These are phyloP conservation scores for Euphorbia lathyris DNA, from an alignment of 345 rosid genomes.

Conservation along the genomic window DNA sequence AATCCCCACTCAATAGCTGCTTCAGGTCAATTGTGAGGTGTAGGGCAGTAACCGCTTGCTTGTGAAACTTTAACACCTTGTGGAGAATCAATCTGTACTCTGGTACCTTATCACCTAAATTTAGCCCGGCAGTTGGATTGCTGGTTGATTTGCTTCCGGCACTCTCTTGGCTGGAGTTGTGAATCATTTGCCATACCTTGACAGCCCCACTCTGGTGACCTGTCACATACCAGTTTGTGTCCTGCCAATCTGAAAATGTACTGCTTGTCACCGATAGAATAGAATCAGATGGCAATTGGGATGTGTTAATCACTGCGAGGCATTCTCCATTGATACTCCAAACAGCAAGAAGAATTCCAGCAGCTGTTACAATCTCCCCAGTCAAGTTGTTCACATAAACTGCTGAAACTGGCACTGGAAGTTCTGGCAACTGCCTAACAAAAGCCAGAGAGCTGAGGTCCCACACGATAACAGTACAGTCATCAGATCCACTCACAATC, in stretches of 20 bases:
- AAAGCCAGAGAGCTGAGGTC: slow-evolving; percentile 87
- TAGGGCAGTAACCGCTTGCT: slow-evolving; percentile 85
- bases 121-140: slow-evolving; percentile 50
- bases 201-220: slow-evolving; percentile 99
- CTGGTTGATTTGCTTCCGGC: slow-evolving; percentile 42
- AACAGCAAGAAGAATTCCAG: slow-evolving; percentile 90
- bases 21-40: slow-evolving; percentile 71
- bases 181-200: slow-evolving; percentile 95
- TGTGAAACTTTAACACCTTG: slow-evolving; percentile 82
- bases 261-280: slow-evolving; percentile 84
- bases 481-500: slow-evolving; percentile 93
- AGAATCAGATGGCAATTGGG: slow-evolving; percentile 94
- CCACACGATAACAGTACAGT: slow-evolving; percentile 92
- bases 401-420: slow-evolving; percentile 86
- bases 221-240: slow-evolving; percentile 88
- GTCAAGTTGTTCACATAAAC: slow-evolving; percentile 86
- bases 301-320: slow-evolving; percentile 81
- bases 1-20: slow-evolving; percentile 95
- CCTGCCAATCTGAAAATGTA: slow-evolving; percentile 86
- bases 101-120: slow-evolving; percentile 56
- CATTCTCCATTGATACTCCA: slow-evolving; percentile 99
- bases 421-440: slow-evolving; percentile 84
- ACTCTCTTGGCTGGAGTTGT: slow-evolving; percentile 54
- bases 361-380: slow-evolving; percentile 92
- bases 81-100: slow-evolving; percentile 84